phyloP scores from a whole-genome alignment of 441 rosid genomes.

The Capsella rubella region DNA sequence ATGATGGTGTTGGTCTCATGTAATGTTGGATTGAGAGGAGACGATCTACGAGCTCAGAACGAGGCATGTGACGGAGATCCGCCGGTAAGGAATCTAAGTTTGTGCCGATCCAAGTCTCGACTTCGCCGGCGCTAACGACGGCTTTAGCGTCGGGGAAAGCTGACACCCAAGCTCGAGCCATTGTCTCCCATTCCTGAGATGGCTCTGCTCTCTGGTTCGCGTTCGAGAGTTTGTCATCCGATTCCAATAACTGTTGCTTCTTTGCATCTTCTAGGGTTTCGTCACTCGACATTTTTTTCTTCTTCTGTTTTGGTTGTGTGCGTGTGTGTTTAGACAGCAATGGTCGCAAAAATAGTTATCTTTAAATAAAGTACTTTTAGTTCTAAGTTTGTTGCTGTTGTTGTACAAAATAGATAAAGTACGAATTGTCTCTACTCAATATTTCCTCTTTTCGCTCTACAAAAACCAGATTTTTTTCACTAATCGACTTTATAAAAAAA shows the following conservation, averaged over 20 bases:
- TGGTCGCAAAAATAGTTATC: not conserved
- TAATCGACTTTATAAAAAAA: not conserved
- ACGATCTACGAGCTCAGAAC: conserved; percentile 75
- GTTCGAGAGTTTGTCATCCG: conserved; percentile 36
- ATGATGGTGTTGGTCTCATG: conserved; percentile 61
- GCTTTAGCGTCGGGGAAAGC: conserved; percentile 83
- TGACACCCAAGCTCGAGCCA: conserved; percentile 83
- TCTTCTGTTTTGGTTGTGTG: not conserved
- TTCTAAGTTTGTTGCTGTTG: no score
- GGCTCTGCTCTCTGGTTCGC: conserved; percentile 50
- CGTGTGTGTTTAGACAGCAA: not conserved
- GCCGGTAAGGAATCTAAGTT: conserved; percentile 67
- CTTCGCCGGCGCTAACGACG: conserved; percentile 61
- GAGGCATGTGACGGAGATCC: conserved; percentile 85
- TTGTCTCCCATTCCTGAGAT: conserved; percentile 80
- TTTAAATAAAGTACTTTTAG: not conserved
- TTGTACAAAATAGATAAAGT: no score
- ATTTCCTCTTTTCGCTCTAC: not conserved
- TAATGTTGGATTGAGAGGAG: conserved; percentile 83
- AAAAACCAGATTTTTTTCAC: not conserved
- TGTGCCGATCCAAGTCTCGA: conserved; percentile 82
- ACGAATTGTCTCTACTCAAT: not conserved
- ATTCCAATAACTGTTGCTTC: conserved; percentile 31
- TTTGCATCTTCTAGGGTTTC: conserved; percentile 53
- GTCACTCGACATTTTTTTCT: conserved; percentile 43